Evolutionary conservation across 2,329 filamentous ascomycete genomes (phyloP), one percentile per base, ranked within the genome.

Genomic region (Cladosporium sp.): DNA sequence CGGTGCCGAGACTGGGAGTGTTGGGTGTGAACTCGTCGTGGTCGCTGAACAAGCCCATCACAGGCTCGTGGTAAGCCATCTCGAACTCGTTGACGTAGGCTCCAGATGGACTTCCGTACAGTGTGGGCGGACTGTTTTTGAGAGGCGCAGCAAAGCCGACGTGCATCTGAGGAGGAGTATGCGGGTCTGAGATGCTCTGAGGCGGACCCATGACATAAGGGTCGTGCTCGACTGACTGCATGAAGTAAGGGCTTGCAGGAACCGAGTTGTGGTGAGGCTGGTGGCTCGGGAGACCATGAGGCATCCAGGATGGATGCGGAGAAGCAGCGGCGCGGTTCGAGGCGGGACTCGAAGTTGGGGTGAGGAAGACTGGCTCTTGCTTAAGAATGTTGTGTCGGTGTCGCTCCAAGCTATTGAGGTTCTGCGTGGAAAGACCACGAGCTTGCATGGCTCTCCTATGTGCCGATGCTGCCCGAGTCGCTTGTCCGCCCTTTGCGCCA

Each of bases 401-500:
- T 25, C 65, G 64, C 42, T 65, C 64, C 43, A 65, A 57, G 14
- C 65, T 63, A n/a, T 64, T 64, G 7, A 25, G 34, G 34, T 38
- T 22, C 6, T 37, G 43, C 11, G 15, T 37, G 20, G 34, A 39
- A 19, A 37, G 15, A 11, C 9, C 30, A 28, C 52, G 30, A 39
- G 47, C 52, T 40, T 57, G 51, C 36, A 56, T 51, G 14, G 42
- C 58, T 25, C 25, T 47, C 19, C 38, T 56, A 22, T 42, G 47
- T 25, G 38, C 47, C 11, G 47, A 45, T 2, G 69, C 69, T 25
- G 66, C 66, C 40, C 69, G 60, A 3, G 76, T 73, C 17, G 75
- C 76, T 58, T 76, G 72, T 8, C 77, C 77, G 28, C 77, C 77
- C 63, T 75, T 78, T 12, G 76, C 72, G 14, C 78, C 76, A 0